Conservation (phyloP, 108 stramenopile genomes). For the Cylindrotheca fusiformis region DNA sequence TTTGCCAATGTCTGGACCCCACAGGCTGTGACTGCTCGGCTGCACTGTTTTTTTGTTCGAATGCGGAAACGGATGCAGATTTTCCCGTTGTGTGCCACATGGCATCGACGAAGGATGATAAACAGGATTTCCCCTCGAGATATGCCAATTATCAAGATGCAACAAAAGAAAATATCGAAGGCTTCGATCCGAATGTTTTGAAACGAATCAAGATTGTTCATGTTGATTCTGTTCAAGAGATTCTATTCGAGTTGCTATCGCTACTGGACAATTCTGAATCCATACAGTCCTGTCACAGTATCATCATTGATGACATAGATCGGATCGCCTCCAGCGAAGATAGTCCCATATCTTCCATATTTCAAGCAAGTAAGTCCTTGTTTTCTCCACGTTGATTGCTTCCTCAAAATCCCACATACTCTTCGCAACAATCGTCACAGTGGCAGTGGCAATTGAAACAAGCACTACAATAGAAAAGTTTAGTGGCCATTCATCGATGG, state of each 20-base stretch:
- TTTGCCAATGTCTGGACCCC: conserved; percentile 5
- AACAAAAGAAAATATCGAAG: not conserved
- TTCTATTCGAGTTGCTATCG: conserved; percentile 16
- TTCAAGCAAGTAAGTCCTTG: not conserved
- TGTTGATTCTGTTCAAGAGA: conserved; percentile 12
- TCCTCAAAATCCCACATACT: too few species aligned
- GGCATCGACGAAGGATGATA: not conserved
- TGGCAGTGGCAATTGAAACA: conserved; percentile 28
- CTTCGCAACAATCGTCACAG: conserved; percentile 4
- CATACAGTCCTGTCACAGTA: conserved; percentile 15
- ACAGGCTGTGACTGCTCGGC: conserved; percentile 10
- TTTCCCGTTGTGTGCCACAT: not conserved
- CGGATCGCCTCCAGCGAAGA: conserved; percentile 1
- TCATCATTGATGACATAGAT: conserved; percentile 37
- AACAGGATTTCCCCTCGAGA: not conserved
- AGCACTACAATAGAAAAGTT: conserved; percentile 12
- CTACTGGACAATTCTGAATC: conserved; percentile 2
- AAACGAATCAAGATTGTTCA: conserved; percentile 24
- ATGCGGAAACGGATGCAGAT: not conserved
- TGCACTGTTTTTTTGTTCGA: conserved; percentile 1
- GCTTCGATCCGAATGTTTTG: conserved; percentile 24
- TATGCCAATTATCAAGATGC: not conserved
- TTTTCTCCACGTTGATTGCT: not conserved
- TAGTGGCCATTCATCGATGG: not conserved
- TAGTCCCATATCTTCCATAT: not conserved